Evolutionary conservation across 1,139 yeast genomes (phyloP).

Genomic region (Wickerhamomyces sp.): DNA sequence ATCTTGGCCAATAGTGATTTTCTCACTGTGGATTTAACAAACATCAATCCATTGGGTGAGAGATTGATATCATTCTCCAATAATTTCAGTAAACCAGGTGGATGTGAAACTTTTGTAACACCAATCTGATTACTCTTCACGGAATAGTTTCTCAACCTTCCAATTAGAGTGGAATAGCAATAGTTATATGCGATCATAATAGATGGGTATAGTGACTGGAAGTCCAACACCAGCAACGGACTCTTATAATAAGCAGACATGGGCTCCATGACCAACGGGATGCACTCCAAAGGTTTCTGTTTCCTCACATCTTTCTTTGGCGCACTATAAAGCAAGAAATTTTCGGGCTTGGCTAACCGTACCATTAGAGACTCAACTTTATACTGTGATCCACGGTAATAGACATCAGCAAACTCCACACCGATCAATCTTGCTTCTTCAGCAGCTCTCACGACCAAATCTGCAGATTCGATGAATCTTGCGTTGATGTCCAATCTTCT

Average conservation of each 20-base stretch:
- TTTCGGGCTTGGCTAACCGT: conserved; percentile 72
- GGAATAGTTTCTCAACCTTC: conserved; percentile 53
- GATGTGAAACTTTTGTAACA: conserved; percentile 41
- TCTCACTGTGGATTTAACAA: conserved; percentile 60
- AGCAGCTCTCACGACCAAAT: conserved; percentile 62
- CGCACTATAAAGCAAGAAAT: conserved; percentile 70
- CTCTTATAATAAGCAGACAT: conserved; percentile 78
- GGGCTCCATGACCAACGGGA: conserved; percentile 93
- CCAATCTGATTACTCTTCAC: conserved; percentile 49
- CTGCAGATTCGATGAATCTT: conserved; percentile 54
- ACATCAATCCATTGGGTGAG: conserved; percentile 86
- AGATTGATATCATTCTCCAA: conserved; percentile 52
- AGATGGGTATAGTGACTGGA: conserved; percentile 91
- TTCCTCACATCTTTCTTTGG: conserved; percentile 74
- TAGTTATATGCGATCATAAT: conserved; percentile 87
- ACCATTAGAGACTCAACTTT: conserved; percentile 83
- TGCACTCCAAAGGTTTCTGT: conserved; percentile 81
- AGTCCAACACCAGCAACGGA: conserved; percentile 85
- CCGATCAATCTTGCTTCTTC: conserved; percentile 88
- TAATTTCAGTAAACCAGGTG: conserved; percentile 51
- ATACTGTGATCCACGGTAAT: conserved; percentile 87
- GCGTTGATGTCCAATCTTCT: conserved; percentile 44
- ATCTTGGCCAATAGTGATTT: conserved; percentile 76
- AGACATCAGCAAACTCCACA: conserved; percentile 81
- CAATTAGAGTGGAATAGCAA: conserved; percentile 84